Evolutionary conservation across 1,139 yeast species (phyloP).

Genomic region (Pneumocystis canis): DNA sequence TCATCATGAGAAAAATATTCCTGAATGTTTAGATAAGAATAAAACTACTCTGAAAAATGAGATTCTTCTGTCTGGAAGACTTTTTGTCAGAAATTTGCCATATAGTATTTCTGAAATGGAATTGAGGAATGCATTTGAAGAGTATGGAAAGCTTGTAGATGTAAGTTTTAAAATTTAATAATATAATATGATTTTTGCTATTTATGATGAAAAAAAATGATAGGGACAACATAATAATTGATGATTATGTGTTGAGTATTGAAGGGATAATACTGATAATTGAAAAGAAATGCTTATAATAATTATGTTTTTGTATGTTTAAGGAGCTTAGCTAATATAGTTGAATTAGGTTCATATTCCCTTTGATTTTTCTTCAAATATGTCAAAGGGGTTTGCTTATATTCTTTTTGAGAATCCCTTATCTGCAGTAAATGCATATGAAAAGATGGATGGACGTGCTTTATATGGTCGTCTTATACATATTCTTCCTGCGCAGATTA

Average conservation of each 20-base stretch:
- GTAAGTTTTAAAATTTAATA: constrained; percentile 11
- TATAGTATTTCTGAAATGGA: constrained; percentile 74
- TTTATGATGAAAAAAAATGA: constrained; percentile 5
- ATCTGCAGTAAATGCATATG: constrained; percentile 64
- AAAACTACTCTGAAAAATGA: constrained; percentile 27
- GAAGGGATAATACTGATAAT: background rate
- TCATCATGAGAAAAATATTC: constrained; percentile 16
- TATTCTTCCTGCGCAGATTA: constrained; percentile 70
- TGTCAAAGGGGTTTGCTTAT: constrained; percentile 87
- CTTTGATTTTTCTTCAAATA: constrained; percentile 74
- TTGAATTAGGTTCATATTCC: constrained; percentile 68
- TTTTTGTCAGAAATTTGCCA: constrained; percentile 73
- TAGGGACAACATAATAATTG: constrained; percentile 1
- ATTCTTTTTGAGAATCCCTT: constrained; percentile 50
- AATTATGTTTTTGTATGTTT: background rate
- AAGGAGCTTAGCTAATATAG: background rate
- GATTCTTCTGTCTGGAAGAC: constrained; percentile 59
- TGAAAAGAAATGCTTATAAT: background rate
- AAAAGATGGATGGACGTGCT: constrained; percentile 65
- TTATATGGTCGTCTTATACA: constrained; percentile 91
- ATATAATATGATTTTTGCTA: background rate
- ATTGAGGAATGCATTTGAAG: constrained; percentile 41
- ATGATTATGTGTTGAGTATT: background rate
- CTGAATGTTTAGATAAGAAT: constrained; percentile 12
- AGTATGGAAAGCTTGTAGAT: constrained; percentile 31